These are phyloP conservation scores for Colletotrichum scovillei DNA, from an alignment of 2,329 filamentous ascomycete species.

Conservation along the genomic window DNA sequence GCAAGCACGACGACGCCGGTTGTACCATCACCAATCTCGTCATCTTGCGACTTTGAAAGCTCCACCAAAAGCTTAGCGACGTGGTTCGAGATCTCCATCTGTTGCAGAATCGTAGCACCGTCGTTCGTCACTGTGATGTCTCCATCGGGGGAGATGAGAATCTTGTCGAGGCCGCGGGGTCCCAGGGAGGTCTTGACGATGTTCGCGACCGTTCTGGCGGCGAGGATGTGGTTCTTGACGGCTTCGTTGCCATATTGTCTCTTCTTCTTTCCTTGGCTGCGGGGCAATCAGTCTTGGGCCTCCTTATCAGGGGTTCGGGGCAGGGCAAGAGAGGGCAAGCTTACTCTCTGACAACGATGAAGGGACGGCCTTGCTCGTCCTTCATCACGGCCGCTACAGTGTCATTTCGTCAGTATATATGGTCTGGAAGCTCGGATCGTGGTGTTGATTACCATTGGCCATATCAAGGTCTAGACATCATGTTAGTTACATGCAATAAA, in stretches of 20 bases:
- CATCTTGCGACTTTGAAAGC: constrained; percentile 97
- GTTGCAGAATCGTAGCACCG: constrained; percentile 94
- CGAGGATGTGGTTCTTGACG: constrained; percentile 97
- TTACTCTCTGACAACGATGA: constrained; percentile 98
- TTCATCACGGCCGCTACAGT: constrained; percentile 79
- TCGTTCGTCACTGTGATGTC: constrained; percentile 99
- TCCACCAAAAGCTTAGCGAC: constrained; percentile 97
- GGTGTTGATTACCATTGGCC: constrained; percentile 75
- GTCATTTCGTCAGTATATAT: constrained; percentile 34
- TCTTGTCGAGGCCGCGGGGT: constrained; percentile 97
- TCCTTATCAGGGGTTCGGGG: constrained; percentile 11
- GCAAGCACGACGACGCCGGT: constrained; percentile 97
- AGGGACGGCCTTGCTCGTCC: constrained; percentile 96
- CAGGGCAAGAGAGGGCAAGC: constrained; percentile 48
- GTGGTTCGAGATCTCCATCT: constrained; percentile 99
- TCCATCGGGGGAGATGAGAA: constrained; percentile 97
- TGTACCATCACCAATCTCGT: constrained; percentile 98
- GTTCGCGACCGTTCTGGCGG: constrained; percentile 93
- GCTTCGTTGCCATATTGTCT: constrained; percentile 96
- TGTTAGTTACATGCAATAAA: constrained; percentile 45
- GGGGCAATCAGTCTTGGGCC: constrained; percentile 37
- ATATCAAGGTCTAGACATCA: constrained; percentile 77
- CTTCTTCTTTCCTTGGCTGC: constrained; percentile 96
- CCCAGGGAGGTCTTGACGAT: constrained; percentile 98
- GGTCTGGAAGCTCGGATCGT: constrained; percentile 29